These are phyloP conservation scores for Discostella pseudostelligera DNA, from an alignment of 108 stramenopile species.

Conservation along the genomic window DNA sequence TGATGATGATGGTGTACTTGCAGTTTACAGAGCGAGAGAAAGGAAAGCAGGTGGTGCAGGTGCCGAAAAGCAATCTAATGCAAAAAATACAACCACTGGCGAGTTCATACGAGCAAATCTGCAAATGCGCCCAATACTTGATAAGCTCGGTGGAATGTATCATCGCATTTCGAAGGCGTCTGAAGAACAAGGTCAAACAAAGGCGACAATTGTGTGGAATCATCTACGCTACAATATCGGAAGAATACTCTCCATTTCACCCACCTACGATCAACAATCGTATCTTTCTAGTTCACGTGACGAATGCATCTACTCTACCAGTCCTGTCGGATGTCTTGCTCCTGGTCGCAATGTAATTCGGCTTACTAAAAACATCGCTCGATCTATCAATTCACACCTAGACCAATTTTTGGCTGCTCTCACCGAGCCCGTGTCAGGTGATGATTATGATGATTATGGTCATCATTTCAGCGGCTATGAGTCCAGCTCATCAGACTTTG, in stretches of 20 bases:
- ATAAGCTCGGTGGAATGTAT: constrained; percentile 33
- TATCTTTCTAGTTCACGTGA: constrained; percentile 2
- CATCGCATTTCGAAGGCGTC: constrained; percentile 39
- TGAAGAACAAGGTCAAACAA: constrained; percentile 26
- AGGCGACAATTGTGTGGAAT: constrained; percentile 35
- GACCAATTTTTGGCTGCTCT: constrained; percentile 39
- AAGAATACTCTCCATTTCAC: constrained; percentile 1
- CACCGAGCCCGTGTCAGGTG: constrained; percentile 22
- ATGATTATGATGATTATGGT: constrained; percentile 21
- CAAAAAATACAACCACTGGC: neutral
- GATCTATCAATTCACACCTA: constrained; percentile 39
- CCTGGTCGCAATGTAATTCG: constrained; percentile 48
- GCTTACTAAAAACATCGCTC: constrained; percentile 39
- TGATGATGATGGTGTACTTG: constrained; percentile 75
- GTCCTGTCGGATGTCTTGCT: constrained; percentile 56
- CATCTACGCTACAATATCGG: constrained; percentile 33
- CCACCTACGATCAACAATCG: constrained; percentile 11
- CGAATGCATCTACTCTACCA: constrained; percentile 67
- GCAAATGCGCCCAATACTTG: constrained; percentile 25
- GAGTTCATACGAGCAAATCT: constrained; percentile 13
- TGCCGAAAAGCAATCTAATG: neutral
- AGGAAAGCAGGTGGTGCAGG: neutral
- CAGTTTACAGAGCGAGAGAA: constrained; percentile 55
- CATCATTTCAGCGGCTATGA: constrained; percentile 6
- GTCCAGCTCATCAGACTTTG: constrained; percentile 8